phyloP scores from a whole-genome alignment of 129 eudicot species.

The Oenanthe sinensis region DNA sequence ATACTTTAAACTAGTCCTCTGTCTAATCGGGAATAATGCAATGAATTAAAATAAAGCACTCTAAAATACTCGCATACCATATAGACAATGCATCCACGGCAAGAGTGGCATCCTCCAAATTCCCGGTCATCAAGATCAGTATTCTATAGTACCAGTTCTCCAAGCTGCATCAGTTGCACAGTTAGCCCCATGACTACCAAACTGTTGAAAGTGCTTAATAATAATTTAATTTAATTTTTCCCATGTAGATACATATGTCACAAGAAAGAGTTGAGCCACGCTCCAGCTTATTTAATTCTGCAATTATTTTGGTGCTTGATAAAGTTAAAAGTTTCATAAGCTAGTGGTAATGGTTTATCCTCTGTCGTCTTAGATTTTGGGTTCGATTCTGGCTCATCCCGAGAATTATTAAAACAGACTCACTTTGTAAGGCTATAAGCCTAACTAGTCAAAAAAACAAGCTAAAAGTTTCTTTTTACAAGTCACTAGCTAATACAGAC shows the following conservation, averaged over 20 bases:
- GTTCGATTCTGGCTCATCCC: too few species aligned
- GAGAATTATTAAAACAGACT: too few species aligned
- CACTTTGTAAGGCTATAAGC: too few species aligned
- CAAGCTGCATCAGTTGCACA: slow-evolving; percentile 36
- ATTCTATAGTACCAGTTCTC: slow-evolving; percentile 92
- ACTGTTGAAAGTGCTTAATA: background rate
- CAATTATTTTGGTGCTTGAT: too few species aligned
- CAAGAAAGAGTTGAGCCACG: background rate
- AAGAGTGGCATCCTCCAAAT: slow-evolving; percentile 43
- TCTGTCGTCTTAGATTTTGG: too few species aligned
- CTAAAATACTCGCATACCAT: slow-evolving; percentile 31
- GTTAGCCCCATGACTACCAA: background rate
- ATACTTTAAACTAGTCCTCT: too few species aligned
- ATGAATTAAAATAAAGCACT: background rate
- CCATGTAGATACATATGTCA: background rate
- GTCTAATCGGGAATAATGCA: too few species aligned
- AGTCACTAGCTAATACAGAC: background rate
- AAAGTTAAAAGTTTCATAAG: background rate
- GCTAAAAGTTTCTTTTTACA: background rate
- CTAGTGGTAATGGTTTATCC: too few species aligned
- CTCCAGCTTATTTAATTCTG: background rate
- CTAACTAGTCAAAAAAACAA: too few species aligned
- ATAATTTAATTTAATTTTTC: background rate
- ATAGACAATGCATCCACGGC: slow-evolving; percentile 81
- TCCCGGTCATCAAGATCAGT: slow-evolving; percentile 65